These are phyloP conservation scores for Septoria linicola DNA, from an alignment of 2,329 filamentous ascomycete genomes.

Conservation along the genomic window DNA sequence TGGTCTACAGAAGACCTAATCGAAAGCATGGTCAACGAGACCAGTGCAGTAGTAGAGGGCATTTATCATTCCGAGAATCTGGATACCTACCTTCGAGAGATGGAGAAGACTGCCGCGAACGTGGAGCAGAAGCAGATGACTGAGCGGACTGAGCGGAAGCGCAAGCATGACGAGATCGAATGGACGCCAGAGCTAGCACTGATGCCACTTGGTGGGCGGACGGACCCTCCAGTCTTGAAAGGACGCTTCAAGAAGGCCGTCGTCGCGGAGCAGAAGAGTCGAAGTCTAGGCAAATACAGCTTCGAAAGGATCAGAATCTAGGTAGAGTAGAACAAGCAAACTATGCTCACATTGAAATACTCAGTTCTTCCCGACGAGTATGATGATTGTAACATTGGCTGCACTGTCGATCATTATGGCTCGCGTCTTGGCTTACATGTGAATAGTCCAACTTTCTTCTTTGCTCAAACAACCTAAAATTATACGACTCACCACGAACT, in stretches of 20 bases:
- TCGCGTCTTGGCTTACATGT: no score
- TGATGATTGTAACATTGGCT: no score
- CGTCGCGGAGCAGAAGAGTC: slow-evolving; percentile 19
- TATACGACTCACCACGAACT: no score
- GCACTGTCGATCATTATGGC: no score
- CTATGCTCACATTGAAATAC: no score
- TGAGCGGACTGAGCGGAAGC: slow-evolving; percentile 2
- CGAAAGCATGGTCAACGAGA: slow-evolving; percentile 18
- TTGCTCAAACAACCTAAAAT: no score
- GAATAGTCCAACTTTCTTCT: no score
- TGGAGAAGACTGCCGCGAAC: slow-evolving; percentile 14
- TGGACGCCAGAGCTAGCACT: slow-evolving; percentile 12
- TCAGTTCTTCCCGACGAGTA: no score
- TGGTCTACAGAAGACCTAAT: slow-evolving; percentile 18
- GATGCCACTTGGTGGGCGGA: slow-evolving; percentile 19
- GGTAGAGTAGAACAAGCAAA: not conserved
- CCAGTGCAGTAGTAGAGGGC: slow-evolving; percentile 17
- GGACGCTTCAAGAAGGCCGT: slow-evolving; percentile 1
- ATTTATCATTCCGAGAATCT: slow-evolving; percentile 17
- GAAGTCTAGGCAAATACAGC: slow-evolving; percentile 19
- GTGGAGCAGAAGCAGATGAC: slow-evolving; percentile 2
- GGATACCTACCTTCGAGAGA: slow-evolving; percentile 14
- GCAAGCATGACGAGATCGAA: slow-evolving; percentile 13
- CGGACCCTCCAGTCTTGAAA: slow-evolving; percentile 5
- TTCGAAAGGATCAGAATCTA: slow-evolving; percentile 24